A percentile compares a stretch with the other conserved stretches of the same genome.
Evolutionary conservation across 768 basidiomycete species (phyloP).

Genomic region (Leccinum rimulosum): DNA sequence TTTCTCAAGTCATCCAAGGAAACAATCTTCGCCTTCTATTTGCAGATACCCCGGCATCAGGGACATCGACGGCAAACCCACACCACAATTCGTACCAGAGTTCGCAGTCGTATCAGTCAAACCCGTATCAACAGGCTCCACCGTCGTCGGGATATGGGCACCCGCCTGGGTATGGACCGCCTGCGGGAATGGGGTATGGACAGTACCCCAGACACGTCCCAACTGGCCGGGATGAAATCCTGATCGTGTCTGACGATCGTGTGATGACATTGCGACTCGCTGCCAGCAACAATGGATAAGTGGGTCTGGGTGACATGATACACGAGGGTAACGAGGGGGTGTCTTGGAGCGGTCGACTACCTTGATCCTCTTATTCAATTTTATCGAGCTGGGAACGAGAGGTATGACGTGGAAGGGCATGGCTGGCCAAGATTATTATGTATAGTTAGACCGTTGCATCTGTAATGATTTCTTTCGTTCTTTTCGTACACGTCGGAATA

Average conservation of each 20-base stretch:
- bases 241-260: slow-evolving; percentile 88
- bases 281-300: slow-evolving; percentile 21
- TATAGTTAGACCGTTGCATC: slow-evolving; percentile 28
- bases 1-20: slow-evolving; percentile 95
- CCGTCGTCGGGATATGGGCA: slow-evolving; percentile 28
- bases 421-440: slow-evolving; percentile 10
- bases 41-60: slow-evolving; percentile 88
- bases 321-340: background rate
- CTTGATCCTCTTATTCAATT: slow-evolving; percentile 10
- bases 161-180: slow-evolving; percentile 26
- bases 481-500: slow-evolving; percentile 1
- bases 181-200: slow-evolving; percentile 33
- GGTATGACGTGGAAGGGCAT: slow-evolving; percentile 6
- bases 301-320: background rate
- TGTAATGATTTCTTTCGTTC: slow-evolving; percentile 27
- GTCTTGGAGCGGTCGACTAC: slow-evolving; percentile 4
- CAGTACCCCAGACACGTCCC: slow-evolving; percentile 47
- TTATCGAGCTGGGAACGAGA: slow-evolving; percentile 14
- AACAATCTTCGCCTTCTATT: slow-evolving; percentile 88
- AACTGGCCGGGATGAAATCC: slow-evolving; percentile 75
- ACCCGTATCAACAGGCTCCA: slow-evolving; percentile 31
- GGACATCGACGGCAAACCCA: slow-evolving; percentile 54
- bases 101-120: slow-evolving; percentile 28
- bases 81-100: slow-evolving; percentile 37
- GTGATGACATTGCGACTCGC: slow-evolving; percentile 67